Evolutionary conservation across 306 rosid genomes (phyloP), one percentile per base, ranked within the genome.

Genomic region (Lagenaria siceraria): DNA sequence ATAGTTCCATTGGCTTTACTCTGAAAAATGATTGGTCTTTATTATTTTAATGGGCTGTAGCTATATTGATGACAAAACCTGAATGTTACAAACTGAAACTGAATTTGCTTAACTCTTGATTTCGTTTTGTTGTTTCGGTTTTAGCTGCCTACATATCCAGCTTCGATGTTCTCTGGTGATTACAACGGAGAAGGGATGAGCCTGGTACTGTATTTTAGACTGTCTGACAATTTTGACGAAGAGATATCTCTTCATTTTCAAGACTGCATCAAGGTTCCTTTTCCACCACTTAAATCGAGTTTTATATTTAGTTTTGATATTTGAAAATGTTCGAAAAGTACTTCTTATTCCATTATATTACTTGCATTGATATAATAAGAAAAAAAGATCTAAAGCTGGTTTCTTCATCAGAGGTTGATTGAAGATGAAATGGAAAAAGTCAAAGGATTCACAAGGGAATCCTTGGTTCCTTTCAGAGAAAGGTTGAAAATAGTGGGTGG

Each of bases 111-210:
- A 38, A 63, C 24, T 27, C 24, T 46, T 29, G 76, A 60, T 53
- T 13, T 59, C 49, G 7, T 21, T 66, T 22, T 79, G 77, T 62
- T 80, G 55, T 8, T 76, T 31, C 58, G 82, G 38, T 54, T 33
- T 29, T 85, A 94, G 98, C 80, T 94, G 76, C 98, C 98, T 24
- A 86, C 92, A 51, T 94, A 94, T 86, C 90, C 96, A 62, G 91
- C 95, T 68, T 68, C 90, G 7, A 78, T 94, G 86, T 94, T 92
- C 86, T 78, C 80, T 9, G 95, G 98, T 58, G 96, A 92, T 19
- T 85, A 82, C 38, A 76, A 89, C 51, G 98, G 98, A 6, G 97
- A 94, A 85, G 95, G 98, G 81, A 84, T 94, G 93, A 92, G 93
- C 82, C 96, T 94, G 80, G 97, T 94, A 3, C 80, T 94, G 56